Base-by-base conservation (phyloP, 2,329 filamentous ascomycete species). In the Xylaria sp. region DNA sequence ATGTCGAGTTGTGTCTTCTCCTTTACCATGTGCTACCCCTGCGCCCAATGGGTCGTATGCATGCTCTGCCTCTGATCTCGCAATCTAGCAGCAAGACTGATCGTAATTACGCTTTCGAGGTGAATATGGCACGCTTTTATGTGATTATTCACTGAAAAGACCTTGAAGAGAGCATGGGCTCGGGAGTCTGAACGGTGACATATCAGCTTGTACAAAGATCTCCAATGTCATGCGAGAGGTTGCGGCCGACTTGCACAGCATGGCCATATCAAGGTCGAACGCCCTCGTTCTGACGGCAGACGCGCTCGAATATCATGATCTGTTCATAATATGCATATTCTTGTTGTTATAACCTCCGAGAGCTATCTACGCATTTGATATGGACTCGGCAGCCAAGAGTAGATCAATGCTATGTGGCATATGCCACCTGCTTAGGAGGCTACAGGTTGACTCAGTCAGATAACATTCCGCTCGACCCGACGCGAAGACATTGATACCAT, bases 161-260 rank as follows among this genome's bases (percentile, higher is more conserved):
- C 50, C 42, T 47, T 56, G 53, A 44, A 37, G 56, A 35, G 50
- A 54, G n/a, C 52, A 53, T 51, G 18, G 16, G 61, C 59, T 66
- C 64, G 69, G 66, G 62, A 52, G 66, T 63, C 66, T 68, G 66
- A 61, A 62, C 70, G 71, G 70, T 75, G 74, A 79, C 72, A 67
- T 74, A 74, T 80, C 78, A 79, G 76, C 76, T 80, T 70, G 68
- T 73, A 81, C 79, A 78, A 16, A 79, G 78, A 81, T 81, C 78
- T 78, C 68, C 66, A 67, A 72, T 30, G 71, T 70, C 63, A 68
- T 69, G 70, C 71, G 68, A 68, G 69, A 60, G 59, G 66, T 63
- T 69, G 70, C 69, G 71, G 68, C 67, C 68, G 71, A 68, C 70
- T 69, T 71, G 68, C 70, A 65, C 67, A 66, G 67, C 67, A 66